Conservation (phyloP, 139 green algal genomes). For the Coelastrella sp. region DNA sequence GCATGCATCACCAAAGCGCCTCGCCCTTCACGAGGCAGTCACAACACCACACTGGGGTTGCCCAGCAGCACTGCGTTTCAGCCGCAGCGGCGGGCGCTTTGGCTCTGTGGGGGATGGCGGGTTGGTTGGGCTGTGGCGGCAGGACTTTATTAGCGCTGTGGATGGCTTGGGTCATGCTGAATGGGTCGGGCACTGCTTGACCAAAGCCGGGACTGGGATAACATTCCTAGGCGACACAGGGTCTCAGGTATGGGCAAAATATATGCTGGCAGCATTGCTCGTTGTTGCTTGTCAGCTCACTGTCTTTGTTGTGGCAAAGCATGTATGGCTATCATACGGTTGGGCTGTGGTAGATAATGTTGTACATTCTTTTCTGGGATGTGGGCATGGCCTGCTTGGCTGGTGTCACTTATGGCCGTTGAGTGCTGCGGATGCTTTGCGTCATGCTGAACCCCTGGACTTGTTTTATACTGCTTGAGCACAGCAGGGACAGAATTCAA, state of each 20-base stretch:
- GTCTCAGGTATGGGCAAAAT: slow-evolving; percentile 66
- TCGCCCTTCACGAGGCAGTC: slow-evolving; percentile 26
- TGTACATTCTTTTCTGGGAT: too few relatives aligned
- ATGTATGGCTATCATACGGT: background rate
- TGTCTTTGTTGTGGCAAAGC: background rate
- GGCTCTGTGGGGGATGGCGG: slow-evolving; percentile 80
- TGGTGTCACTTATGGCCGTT: too few relatives aligned
- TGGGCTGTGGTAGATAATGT: too few relatives aligned
- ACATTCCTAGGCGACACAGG: slow-evolving; percentile 74
- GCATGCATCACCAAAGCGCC: background rate
- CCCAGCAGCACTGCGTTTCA: slow-evolving; percentile 72
- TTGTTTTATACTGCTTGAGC: too few relatives aligned
- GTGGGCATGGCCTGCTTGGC: too few relatives aligned
- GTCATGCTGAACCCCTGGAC: too few relatives aligned
- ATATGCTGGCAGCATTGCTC: background rate
- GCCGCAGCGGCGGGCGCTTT: slow-evolving; percentile 77
- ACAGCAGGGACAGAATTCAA: too few relatives aligned
- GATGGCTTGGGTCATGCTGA: slow-evolving; percentile 79
- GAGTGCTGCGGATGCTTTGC: too few relatives aligned
- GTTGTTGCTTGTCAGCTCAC: background rate
- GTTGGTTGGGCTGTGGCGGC: slow-evolving; percentile 81
- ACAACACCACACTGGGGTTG: slow-evolving; percentile 47
- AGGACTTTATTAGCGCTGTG: slow-evolving; percentile 66
- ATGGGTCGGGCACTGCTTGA: slow-evolving; percentile 77
- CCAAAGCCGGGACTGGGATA: slow-evolving; percentile 66